Percentiles rank a stretch among this genome's conserved stretches.
Conservation (phyloP, 164 flowering plant genomes). For the Annona cherimola region DNA sequence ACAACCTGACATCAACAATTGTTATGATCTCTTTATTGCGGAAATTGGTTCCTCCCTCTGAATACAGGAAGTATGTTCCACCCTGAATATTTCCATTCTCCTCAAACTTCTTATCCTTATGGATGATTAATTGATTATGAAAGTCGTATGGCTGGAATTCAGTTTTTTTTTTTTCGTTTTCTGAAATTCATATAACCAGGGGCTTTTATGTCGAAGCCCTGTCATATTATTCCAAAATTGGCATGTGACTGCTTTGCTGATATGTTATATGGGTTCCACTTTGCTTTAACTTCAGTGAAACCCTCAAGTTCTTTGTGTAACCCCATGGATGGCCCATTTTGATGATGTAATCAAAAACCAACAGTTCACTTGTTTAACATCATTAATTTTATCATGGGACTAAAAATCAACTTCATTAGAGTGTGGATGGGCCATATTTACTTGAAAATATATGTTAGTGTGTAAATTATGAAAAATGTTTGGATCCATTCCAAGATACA, state of each 20-base stretch:
- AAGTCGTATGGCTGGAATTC: not conserved
- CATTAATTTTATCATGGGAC: no score
- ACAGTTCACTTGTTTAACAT: no score
- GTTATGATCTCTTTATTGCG: slow-evolving; percentile 94
- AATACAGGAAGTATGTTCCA: slow-evolving; percentile 80
- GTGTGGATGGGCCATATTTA: no score
- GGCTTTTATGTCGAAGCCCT: not conserved
- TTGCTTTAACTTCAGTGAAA: no score
- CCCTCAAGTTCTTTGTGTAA: no score
- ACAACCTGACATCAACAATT: slow-evolving; percentile 93
- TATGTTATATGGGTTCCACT: not conserved
- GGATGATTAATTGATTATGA: not conserved
- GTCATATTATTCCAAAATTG: not conserved
- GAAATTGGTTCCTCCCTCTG: slow-evolving; percentile 91
- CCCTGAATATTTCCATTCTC: not conserved
- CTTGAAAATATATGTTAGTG: no score
- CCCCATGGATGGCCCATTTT: no score
- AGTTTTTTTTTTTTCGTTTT: not conserved
- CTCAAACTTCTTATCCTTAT: not conserved
- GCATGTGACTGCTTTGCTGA: not conserved
- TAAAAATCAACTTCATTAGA: no score
- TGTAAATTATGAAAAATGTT: no score
- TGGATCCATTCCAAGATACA: no score
- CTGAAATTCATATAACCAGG: not conserved
- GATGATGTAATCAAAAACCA: no score